Base-by-base conservation (phyloP, 1,284 basidiomycete species). In the Ceratobasidium sp. region DNA sequence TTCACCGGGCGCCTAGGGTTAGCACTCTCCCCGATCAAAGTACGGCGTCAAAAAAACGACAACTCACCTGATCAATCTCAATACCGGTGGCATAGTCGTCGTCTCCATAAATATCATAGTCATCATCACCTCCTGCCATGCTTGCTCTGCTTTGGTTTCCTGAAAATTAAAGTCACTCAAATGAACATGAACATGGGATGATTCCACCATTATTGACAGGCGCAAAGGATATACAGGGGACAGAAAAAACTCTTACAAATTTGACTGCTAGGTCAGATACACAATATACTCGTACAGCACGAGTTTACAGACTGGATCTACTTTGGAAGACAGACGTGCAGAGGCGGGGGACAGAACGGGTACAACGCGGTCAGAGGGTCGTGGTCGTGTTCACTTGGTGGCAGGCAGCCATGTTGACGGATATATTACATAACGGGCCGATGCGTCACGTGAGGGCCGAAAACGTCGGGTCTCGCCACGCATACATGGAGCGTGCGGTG, bases 31-130 rank as follows among this genome's bases (percentile, higher is more conserved):
- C 46, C 21, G 72, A 44, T 30, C 54, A 14, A 33, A 42, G 21
- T 18, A n/a, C 54, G 54, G 54, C 54, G 54, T 59, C 61, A 62
- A 72, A 42, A 25, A 36, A 36, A 7, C 40, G 7, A 48, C 2
- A 33, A 42, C 54, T 73, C 42, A 64, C 54, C 53, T 64, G 63
- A 51, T 59, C 59, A 3, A 59, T 48, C 21, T 63, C 60, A 36
- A 61, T 59, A 11, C 66, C 66, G 30, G 61, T 44, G 49, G 51
- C 42, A 59, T 66, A 61, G 38, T 67, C 67, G 62, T 75, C 74
- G 51, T 75, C 74, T n/a, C 74, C 74, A 36, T 75, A 75, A 64
- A 75, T 75, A 62, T 75, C 74, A 66, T 73, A 73, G 33, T 75
- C 74, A 53, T 75, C 74, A 46, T 75, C 74, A 36, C 51, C 66